These are phyloP conservation scores for Ophiocordyceps robertsii DNA, from an alignment of 2,329 filamentous ascomycete genomes.

Conservation along the genomic window DNA sequence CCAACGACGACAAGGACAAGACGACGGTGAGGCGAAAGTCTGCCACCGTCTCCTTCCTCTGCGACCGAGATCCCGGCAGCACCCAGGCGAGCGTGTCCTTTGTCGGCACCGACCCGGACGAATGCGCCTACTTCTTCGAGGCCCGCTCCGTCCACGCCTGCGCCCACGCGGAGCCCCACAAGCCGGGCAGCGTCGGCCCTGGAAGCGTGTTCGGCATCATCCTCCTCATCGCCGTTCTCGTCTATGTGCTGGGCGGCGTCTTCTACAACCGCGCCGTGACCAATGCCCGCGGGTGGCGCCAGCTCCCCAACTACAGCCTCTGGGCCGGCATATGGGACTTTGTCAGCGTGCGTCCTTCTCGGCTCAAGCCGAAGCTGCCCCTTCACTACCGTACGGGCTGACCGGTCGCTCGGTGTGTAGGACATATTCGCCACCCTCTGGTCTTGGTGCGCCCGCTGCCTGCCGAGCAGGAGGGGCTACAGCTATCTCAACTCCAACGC, in stretches of 20 bases:
- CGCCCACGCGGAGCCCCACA: slow-evolving; percentile 50
- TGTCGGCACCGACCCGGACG: slow-evolving; percentile 69
- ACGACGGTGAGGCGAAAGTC: slow-evolving; percentile 47
- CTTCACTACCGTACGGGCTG: slow-evolving; percentile 8
- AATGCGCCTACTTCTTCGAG: slow-evolving; percentile 94
- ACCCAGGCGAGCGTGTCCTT: slow-evolving; percentile 65
- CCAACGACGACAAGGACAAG: slow-evolving; percentile 12
- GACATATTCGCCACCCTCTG: slow-evolving; percentile 55
- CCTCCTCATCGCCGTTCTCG: slow-evolving; percentile 58
- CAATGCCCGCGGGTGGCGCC: slow-evolving; percentile 88
- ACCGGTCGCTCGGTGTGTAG: slow-evolving; percentile 19
- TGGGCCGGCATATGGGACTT: slow-evolving; percentile 85
- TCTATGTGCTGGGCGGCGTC: slow-evolving; percentile 83
- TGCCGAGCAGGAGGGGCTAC: slow-evolving; percentile 56
- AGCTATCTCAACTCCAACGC: slow-evolving; percentile 45
- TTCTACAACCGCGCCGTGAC: slow-evolving; percentile 93
- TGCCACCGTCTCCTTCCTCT: slow-evolving; percentile 83
- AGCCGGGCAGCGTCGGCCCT: slow-evolving; percentile 58
- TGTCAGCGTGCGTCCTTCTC: slow-evolving; percentile 44
- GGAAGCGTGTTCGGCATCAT: slow-evolving; percentile 81
- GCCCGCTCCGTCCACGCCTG: slow-evolving; percentile 78
- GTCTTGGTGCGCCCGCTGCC: slow-evolving; percentile 53
- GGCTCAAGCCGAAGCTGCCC: slow-evolving; percentile 15
- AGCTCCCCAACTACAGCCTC: slow-evolving; percentile 84
- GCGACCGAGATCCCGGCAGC: slow-evolving; percentile 66